Evolutionary conservation across 2,329 filamentous ascomycete genomes (phyloP), one percentile per base, ranked within the genome.

Genomic region (Arthrobotrys pseudoclavata): DNA sequence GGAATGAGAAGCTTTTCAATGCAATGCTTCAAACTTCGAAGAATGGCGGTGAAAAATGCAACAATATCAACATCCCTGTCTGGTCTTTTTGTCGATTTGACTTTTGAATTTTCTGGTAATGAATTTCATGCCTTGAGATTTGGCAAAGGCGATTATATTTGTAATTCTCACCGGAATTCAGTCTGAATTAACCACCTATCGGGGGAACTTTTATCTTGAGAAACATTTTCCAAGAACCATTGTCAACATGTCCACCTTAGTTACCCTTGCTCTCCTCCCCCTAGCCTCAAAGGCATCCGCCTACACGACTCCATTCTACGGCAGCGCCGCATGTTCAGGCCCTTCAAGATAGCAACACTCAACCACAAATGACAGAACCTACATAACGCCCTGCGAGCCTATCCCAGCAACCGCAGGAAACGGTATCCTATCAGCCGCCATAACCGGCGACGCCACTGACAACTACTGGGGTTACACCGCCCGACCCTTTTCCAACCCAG

Each of bases 231-330:
- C n/a, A 47, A 40, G 29, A 20, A 40, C 9, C 22, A 37, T 57
- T 2, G 31, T 15, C 52, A 57, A 57, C 3, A 60, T 60, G 55
- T 10, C 20, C 9, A 9, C 12, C 18, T 42, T 26, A 4, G 26
- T 6, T 7, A n/a, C 13, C 42, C 24, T 42, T 12, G 52, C 64
- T 2, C 20, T 69, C 1, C 2, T 42, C 22, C 31, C 62, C 29
- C 24, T 68, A 4, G 42, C 40, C 2, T 12, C 42, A 13, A 22
- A 42, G 5, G 53, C 31, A 1, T 74, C 69, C 13, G 61, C 69
- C 3, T 68, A 67, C 31, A 61, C 20, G 0, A 52, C 68, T 10
- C 40, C 37, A 12, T 67, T 74, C 15, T 68, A 53, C 50, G 10
- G 40, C 4, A 31, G 55, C 10, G 15, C 52, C 3, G 31, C 9